A percentile compares a stretch with the other conserved stretches of the same genome.
These are phyloP conservation scores for Aspergillus sp. DNA, from an alignment of 2,329 filamentous ascomycete species.

Conservation along the genomic window DNA sequence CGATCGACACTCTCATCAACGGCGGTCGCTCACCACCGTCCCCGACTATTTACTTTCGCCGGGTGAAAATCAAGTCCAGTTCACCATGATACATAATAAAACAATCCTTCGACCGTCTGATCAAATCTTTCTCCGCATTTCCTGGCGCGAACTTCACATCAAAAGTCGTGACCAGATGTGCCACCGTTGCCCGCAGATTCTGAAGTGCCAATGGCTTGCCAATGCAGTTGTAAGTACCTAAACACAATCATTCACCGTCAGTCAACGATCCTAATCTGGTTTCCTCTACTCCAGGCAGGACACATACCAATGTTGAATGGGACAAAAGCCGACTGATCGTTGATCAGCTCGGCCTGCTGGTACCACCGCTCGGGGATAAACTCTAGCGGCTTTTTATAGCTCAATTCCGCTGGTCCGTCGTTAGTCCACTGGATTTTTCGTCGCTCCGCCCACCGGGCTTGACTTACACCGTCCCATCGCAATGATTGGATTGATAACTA, in stretches of 20 bases:
- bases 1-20: background rate
- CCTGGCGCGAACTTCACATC: constrained; percentile 41
- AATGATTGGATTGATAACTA: constrained; percentile 27
- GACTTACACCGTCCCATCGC: constrained; percentile 28
- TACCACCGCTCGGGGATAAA: constrained; percentile 39
- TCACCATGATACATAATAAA: constrained; percentile 34
- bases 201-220: constrained; percentile 41
- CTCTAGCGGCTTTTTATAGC: constrained; percentile 30
- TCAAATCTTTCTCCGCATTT: constrained; percentile 36
- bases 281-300: too few species aligned
- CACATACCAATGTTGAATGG: constrained; percentile 37
- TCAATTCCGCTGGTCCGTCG: constrained; percentile 24
- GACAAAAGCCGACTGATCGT: constrained; percentile 36
- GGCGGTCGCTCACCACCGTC: background rate
- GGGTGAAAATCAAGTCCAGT: constrained; percentile 21
- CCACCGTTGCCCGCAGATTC: constrained; percentile 39
- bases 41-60: constrained; percentile 2
- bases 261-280: too few species aligned
- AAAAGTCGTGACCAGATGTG: constrained; percentile 37
- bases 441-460: background rate
- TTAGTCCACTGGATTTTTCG: background rate
- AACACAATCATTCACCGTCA: background rate
- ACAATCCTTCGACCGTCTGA: constrained; percentile 38
- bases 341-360: constrained; percentile 35
- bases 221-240: constrained; percentile 39